Evolutionary conservation across 257 asterid species (phyloP), one percentile per base, ranked within the genome.

Genomic region (Solanum neorickii): DNA sequence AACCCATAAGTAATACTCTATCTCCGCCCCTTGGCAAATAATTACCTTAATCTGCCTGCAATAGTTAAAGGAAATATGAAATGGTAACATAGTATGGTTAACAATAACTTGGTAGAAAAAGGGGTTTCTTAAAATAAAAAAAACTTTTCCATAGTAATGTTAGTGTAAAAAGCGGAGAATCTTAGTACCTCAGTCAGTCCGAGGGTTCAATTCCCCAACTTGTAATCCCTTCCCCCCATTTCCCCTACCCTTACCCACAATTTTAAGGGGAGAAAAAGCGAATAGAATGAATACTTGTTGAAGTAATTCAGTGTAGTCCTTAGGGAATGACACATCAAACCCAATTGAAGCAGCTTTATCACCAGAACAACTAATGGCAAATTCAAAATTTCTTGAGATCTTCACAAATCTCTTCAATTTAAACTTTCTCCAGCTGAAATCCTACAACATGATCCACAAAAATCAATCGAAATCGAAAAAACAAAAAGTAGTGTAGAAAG

Each of bases 261-360:
- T n/a, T 10, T 62, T n/a, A 62, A 23, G 70, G 14, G 14, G 15
- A 15, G 46, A 12, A 47, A 52, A 33, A 72, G 46, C 12, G 12
- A 47, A 82, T 13, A n/a, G 77, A 59, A 84, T 62, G 59, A 29
- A 82, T 89, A 96, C 98, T 91, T 94, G 98, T 86, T 78, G 72
- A 88, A 96, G 96, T 69, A 96, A 95, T 88, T 95, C 91, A 76
- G 91, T 83, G 84, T 96, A 96, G 90, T 96, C 98, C 83, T 74
- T 91, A 14, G 99, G 98, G 90, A 95, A 96, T 31, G 90, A 86
- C 76, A 92, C 93, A 86, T 94, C 94, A 62, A 89, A 89, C 35
- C 93, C 93, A 65, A 88, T 83, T 29, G 95, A 89, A 10, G 90
- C 87, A 86, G 90, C 91, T 39, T 87, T 88, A 65, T 85, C 90